Conservation (phyloP, 192 early-diverging fungal genomes). For the Coemansia reversa region DNA sequence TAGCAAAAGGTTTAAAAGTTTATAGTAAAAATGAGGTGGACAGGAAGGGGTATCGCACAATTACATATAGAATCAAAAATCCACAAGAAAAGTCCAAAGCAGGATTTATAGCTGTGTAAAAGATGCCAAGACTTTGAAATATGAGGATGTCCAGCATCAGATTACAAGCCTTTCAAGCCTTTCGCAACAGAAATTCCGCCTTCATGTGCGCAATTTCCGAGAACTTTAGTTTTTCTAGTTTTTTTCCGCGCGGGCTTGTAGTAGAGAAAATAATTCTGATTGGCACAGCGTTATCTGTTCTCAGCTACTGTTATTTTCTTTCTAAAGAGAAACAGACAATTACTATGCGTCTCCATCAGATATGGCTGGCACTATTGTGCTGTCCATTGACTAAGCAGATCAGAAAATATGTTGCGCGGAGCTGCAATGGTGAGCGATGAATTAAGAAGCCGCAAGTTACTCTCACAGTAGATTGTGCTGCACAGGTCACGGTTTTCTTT, state of each 20-base stretch:
- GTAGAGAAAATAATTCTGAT: too few species aligned
- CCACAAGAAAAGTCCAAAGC: neutral
- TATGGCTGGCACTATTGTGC: too few species aligned
- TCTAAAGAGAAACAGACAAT: too few species aligned
- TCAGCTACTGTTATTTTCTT: too few species aligned
- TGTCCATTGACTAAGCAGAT: too few species aligned
- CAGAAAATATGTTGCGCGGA: too few species aligned
- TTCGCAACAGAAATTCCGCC: neutral
- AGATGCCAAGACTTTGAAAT: conserved; percentile 10
- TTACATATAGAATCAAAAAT: neutral
- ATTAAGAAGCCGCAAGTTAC: too few species aligned
- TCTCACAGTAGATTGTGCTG: conserved; percentile 1
- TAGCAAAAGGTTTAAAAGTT: neutral
- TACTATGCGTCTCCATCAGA: too few species aligned
- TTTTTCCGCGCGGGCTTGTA: neutral
- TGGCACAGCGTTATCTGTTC: too few species aligned
- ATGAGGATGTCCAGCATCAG: conserved; percentile 3
- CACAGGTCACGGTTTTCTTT: neutral
- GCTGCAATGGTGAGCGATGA: too few species aligned
- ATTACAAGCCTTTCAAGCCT: neutral
- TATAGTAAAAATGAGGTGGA: neutral
- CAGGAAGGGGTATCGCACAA: neutral
- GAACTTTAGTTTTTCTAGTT: neutral
- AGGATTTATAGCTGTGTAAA: conserved; percentile 3
- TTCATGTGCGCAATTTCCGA: too few species aligned